Base-by-base conservation (phyloP, 495 filamentous ascomycete species). In the Choiromyces venosus region DNA sequence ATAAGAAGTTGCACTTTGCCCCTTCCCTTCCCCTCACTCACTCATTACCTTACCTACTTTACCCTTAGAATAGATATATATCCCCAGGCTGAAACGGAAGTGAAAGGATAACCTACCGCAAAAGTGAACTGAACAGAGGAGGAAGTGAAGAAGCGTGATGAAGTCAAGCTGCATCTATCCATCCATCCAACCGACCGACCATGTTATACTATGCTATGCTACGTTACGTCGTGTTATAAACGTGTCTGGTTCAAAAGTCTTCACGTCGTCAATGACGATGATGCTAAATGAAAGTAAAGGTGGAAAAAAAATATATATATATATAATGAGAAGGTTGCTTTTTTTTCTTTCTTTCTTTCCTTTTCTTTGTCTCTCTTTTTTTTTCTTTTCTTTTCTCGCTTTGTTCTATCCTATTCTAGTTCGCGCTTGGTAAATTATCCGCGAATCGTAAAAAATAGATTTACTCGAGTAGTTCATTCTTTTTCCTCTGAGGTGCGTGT, bases 71-170 rank as follows among this genome's bases (percentile, higher is more conserved):
- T 61, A 61, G 52, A 61, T 52, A 25, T 25, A 25, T 4, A 29
- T 14, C 4, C 52, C 10, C 9, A 61, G 52, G 52, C 52, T 61
- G 52, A 61, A 61, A 61, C 52, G 46, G 21, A 7, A 29, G 21
- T 1, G 25, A 21, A 61, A 1, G 52, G 19, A 29, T 18, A 42
- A 42, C 21, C 44, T 18, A 44, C 1, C 40, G 7, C 0, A 0
- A 61, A 61, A 61, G n/a, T 29, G 52, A 10, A 25, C 0, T 0
- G 3, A n/a, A 61, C n/a, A n/a, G n/a, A n/a, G n/a, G n/a, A n/a
- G n/a, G n/a, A 61, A 61, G 52, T 61, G 52, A 61, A 61, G 52
- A 61, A 61, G 52, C 52, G 52, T 61, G 52, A 61, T 61, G 52
- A 61, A 61, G 52, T 61, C 52, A 61, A 61, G n/a, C 12, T 61